These are phyloP conservation scores for Pulveroboletus sp. DNA, from an alignment of 768 basidiomycete species.

Conservation along the genomic window DNA sequence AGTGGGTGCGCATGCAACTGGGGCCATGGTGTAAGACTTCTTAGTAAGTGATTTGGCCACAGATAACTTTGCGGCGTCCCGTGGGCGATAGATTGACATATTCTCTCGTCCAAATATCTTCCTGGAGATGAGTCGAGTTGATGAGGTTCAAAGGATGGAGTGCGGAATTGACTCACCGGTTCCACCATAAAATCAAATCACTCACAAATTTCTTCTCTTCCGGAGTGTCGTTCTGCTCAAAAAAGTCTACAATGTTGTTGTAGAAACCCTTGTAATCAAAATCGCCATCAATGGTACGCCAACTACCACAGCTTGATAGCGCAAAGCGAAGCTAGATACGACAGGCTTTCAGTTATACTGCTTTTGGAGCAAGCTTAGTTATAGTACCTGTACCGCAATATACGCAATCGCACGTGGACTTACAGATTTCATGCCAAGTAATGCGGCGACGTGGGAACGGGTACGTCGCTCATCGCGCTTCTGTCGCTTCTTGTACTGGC, in stretches of 20 bases:
- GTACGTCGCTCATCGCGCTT: background rate
- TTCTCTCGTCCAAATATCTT: no score
- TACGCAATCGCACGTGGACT: background rate
- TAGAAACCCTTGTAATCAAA: background rate
- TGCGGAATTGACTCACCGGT: no score
- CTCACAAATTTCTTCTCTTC: background rate
- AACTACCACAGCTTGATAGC: background rate
- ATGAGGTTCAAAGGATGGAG: no score
- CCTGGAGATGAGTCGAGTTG: no score
- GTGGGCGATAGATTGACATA: no score
- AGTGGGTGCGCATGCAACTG: no score
- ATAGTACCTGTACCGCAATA: background rate
- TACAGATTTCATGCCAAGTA: background rate
- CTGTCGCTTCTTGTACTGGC: background rate
- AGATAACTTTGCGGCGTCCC: no score
- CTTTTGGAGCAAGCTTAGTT: no score
- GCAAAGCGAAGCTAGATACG: background rate
- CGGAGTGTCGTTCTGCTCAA: background rate
- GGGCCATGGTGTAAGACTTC: no score
- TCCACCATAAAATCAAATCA: background rate
- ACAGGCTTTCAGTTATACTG: no score
- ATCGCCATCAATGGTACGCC: background rate
- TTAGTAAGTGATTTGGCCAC: no score
- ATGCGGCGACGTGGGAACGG: background rate
- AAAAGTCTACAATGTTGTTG: background rate